Conservation (phyloP, 75 land plant genomes). For the Adiantum capillusveneris region DNA sequence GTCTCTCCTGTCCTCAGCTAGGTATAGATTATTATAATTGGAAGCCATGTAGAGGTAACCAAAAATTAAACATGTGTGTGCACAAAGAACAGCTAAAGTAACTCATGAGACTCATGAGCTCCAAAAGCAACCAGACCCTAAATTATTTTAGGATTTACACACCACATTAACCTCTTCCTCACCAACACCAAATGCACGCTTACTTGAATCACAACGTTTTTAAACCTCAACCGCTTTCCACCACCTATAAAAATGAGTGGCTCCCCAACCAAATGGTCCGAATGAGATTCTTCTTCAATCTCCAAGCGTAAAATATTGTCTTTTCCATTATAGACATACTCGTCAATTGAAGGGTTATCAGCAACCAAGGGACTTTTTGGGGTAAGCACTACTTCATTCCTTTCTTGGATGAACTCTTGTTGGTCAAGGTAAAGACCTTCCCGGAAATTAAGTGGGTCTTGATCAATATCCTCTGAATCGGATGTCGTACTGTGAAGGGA, state of each 20-base stretch:
- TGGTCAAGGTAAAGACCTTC: slow-evolving; percentile 64
- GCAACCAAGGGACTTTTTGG: slow-evolving; percentile 69
- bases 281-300: slow-evolving; percentile 41
- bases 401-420: slow-evolving; percentile 40
- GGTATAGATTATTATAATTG: too few species aligned
- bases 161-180: too few species aligned
- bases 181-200: too few species aligned
- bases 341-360: slow-evolving; percentile 62
- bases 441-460: slow-evolving; percentile 25
- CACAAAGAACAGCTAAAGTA: too few species aligned
- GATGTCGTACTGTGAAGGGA: slow-evolving; percentile 43
- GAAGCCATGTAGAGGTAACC: too few species aligned
- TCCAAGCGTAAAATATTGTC: slow-evolving; percentile 55
- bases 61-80: too few species aligned
- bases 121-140: too few species aligned
- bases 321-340: slow-evolving; percentile 81
- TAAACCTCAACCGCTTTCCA: slow-evolving; percentile 68
- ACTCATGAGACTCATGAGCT: too few species aligned
- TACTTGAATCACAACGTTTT: slow-evolving; percentile 77
- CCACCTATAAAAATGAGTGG: slow-evolving; percentile 63
- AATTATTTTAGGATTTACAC: too few species aligned
- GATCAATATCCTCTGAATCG: slow-evolving; percentile 32
- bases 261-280: slow-evolving; percentile 34
- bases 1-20: too few species aligned
- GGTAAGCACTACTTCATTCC: slow-evolving; percentile 46